These are phyloP conservation scores for Cercospora sp. DNA, from an alignment of 2,329 filamentous ascomycete genomes.

Conservation along the genomic window DNA sequence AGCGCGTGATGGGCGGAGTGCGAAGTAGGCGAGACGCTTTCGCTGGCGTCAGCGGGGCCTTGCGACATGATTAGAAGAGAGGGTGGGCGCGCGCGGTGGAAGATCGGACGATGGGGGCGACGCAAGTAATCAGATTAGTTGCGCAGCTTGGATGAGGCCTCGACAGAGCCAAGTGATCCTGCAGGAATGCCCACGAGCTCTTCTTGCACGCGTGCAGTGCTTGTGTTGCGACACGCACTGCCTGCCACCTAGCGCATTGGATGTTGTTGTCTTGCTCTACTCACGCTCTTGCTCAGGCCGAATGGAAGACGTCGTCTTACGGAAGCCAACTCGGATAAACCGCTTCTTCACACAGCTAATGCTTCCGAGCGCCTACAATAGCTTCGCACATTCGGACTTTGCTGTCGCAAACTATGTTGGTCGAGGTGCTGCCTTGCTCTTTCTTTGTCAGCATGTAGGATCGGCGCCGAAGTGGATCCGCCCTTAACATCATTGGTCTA, in stretches of 20 bases:
- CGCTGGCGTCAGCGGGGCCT: slow-evolving; percentile 3
- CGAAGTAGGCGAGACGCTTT: not conserved
- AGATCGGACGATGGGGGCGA: not conserved
- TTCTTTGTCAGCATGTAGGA: not conserved
- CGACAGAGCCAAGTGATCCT: slow-evolving; percentile 5
- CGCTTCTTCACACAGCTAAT: not conserved
- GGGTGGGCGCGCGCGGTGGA: not conserved
- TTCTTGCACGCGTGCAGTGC: not conserved
- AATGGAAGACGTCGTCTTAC: not conserved
- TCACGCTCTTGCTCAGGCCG: not conserved
- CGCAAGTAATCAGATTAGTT: not conserved
- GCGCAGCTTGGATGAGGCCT: not conserved
- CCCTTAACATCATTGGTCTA: not conserved
- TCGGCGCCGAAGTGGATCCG: not conserved
- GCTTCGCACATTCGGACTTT: not conserved
- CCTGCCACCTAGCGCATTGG: not conserved
- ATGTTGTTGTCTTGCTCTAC: not conserved
- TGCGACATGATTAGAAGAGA: slow-evolving; percentile 6
- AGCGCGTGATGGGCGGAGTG: slow-evolving; percentile 12
- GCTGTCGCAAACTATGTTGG: not conserved
- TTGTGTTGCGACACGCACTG: not conserved
- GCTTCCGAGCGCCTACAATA: not conserved
- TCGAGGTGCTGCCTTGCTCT: not conserved
- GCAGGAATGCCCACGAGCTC: slow-evolving; percentile 4
- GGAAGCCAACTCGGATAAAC: not conserved